Evolutionary conservation across 208 protist genomes (phyloP), one percentile per base, ranked within the genome.

Genomic region (Acanthamoeba lenticulata): DNA sequence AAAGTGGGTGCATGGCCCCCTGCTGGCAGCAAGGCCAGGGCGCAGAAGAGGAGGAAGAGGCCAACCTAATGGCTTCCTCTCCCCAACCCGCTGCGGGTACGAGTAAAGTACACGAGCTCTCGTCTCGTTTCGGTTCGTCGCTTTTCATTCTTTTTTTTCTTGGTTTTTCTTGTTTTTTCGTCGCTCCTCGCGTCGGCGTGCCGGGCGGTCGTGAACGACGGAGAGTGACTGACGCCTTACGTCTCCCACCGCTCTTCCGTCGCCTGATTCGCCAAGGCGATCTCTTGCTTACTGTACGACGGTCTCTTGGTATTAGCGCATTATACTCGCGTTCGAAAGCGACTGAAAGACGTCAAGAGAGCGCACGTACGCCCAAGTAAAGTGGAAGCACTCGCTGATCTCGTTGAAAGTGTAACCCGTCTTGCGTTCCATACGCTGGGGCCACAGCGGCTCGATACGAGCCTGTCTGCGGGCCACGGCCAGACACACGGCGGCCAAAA

Each of bases 401-500:
- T 34, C 77, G 38, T 55, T 42, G 7, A 86, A n/a, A n/a, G 17
- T 38, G n/a, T 60, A 86, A 9, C 77, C 77, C 29, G 77, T 86
- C 45, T 86, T 86, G 77, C 45, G 77, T 21, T 86, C 77, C 44
- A 86, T 21, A 7, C 77, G 77, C 34, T 21, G 13, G 44, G 77
- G 77, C 77, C 77, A 86, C 77, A 86, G 45, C 13, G 77, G 77
- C 77, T 86, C 77, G 77, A 86, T 86, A 86, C 77, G 77, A 86
- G 77, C 77, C 77, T 86, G 77, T 38, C n/a, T 86, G 77, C 77
- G 77, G n/a, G 77, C 77, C 77, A 86, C 77, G n/a, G 45, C 77
- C 77, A 86, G 44, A 32, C 77, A 86, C 5, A 86, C 77, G 77
- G 77, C 77, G 57, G 77, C 77, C 77, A 86, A 86, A 86, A 86